Evolutionary conservation across 345 rosid species (phyloP).

Genomic region (Syzygium jambos): DNA sequence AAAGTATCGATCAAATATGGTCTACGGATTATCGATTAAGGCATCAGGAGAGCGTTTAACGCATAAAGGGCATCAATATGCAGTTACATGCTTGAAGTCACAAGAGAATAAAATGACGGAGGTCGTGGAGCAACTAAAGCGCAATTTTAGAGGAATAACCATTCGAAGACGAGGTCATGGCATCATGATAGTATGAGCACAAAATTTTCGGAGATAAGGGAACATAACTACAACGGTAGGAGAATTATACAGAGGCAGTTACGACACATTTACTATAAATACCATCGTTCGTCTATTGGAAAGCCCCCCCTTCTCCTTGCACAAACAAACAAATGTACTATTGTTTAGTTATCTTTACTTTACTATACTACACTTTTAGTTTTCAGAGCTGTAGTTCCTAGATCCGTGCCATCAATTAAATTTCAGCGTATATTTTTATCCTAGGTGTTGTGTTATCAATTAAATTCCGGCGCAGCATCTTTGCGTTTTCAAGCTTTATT

Average conservation of each 20-base stretch:
- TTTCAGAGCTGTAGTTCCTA: rapidly evolving
- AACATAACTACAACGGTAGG: background rate
- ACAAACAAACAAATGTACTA: background rate
- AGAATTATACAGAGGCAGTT: background rate
- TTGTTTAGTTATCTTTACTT: too few species aligned
- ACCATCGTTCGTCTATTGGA: background rate
- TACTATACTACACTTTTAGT: too few species aligned
- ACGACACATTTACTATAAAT: background rate
- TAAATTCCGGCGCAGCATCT: too few species aligned
- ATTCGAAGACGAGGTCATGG: background rate
- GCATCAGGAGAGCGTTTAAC: background rate
- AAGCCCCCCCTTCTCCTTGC: too few species aligned
- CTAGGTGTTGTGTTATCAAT: too few species aligned
- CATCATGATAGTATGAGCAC: background rate
- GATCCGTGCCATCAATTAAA: rapidly evolving
- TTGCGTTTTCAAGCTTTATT: too few species aligned
- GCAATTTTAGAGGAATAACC: background rate
- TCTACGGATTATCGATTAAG: background rate
- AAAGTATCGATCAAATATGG: too few species aligned
- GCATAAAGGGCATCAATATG: too few species aligned
- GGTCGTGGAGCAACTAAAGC: background rate
- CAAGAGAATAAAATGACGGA: background rate
- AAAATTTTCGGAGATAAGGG: background rate
- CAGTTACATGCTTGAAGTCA: too few species aligned
- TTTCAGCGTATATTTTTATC: too few species aligned